phyloP scores from a whole-genome alignment of 2,329 filamentous ascomycete species.

The Fusarium oxysporum region DNA sequence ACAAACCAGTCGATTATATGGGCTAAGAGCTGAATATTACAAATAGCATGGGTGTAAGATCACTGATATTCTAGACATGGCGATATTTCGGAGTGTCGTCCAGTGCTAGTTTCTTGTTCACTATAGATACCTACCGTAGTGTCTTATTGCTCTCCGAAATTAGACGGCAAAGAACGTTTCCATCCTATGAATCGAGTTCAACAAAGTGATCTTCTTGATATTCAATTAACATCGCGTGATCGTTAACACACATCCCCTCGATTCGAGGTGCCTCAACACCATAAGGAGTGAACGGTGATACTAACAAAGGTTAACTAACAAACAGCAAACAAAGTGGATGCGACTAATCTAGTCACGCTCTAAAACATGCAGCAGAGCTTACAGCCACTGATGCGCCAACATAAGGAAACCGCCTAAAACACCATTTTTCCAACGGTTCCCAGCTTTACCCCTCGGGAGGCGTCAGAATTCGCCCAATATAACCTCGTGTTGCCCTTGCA shows the following conservation, averaged over 20 bases:
- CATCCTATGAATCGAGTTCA: not conserved
- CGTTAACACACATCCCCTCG: not conserved
- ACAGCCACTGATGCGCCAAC: conserved; percentile 17
- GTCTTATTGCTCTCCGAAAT: not conserved
- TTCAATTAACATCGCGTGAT: no score
- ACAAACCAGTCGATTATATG: not conserved
- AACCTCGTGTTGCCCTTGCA: not conserved
- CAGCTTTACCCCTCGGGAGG: conserved; percentile 3
- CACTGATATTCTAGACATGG: not conserved
- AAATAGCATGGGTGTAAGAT: rapidly evolving
- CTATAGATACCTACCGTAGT: not conserved
- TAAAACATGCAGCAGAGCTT: conserved; percentile 3
- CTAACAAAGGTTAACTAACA: not conserved
- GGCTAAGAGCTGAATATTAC: rapidly evolving
- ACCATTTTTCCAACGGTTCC: not conserved
- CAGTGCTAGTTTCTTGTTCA: not conserved
- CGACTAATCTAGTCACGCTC: not conserved
- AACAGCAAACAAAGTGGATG: conserved; percentile 1
- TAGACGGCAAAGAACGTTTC: not conserved
- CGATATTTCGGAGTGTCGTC: not conserved
- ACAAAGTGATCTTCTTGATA: not conserved
- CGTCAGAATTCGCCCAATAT: conserved; percentile 2
- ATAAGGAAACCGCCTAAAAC: not conserved
- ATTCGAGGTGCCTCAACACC: conserved; percentile 4
- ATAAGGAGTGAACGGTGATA: not conserved